Percentiles rank a stretch among this genome's conserved stretches.
These are phyloP conservation scores for Parmelia sp. DNA, from an alignment of 495 filamentous ascomycete species.

Conservation along the genomic window DNA sequence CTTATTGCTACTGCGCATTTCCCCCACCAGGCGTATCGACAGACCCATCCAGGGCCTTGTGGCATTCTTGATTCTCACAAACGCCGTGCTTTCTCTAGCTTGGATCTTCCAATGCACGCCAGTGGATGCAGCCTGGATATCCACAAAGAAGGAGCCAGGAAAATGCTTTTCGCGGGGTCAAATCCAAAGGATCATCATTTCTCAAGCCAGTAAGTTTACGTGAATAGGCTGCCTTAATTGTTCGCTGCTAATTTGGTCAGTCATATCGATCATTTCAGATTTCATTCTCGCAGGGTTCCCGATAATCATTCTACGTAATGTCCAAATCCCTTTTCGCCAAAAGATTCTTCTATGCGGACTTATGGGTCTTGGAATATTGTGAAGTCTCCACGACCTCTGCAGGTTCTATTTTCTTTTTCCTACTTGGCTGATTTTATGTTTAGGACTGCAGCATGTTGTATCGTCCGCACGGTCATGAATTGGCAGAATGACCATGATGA, in stretches of 20 bases:
- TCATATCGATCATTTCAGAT: constrained; percentile 24
- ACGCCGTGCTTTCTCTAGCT: constrained; percentile 10
- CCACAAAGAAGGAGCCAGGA: not conserved
- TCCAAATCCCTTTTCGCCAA: constrained; percentile 20
- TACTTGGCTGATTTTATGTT: not conserved
- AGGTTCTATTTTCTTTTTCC: not conserved
- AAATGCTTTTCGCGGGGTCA: constrained; percentile 11
- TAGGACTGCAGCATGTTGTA: constrained; percentile 17
- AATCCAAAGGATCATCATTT: constrained; percentile 11
- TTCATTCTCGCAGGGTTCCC: constrained; percentile 33
- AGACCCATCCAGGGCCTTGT: constrained; percentile 13
- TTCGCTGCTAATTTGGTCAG: not conserved
- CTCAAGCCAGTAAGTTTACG: constrained; percentile 7
- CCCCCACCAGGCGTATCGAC: constrained; percentile 1
- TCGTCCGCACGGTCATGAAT: constrained; percentile 16
- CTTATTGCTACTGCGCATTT: constrained; percentile 12
- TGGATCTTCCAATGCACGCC: constrained; percentile 18
- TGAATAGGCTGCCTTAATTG: too few relatives aligned
- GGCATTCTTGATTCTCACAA: constrained; percentile 10
- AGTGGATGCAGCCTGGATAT: constrained; percentile 11
- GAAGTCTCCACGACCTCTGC: not conserved
- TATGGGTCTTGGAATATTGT: constrained; percentile 33
- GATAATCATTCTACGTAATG: constrained; percentile 29
- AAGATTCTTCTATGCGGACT: constrained; percentile 31
- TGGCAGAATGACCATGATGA: constrained; percentile 7